Evolutionary conservation across 441 rosid genomes (phyloP), one percentile per base, ranked within the genome.

Genomic region (Jatropha multifida): DNA sequence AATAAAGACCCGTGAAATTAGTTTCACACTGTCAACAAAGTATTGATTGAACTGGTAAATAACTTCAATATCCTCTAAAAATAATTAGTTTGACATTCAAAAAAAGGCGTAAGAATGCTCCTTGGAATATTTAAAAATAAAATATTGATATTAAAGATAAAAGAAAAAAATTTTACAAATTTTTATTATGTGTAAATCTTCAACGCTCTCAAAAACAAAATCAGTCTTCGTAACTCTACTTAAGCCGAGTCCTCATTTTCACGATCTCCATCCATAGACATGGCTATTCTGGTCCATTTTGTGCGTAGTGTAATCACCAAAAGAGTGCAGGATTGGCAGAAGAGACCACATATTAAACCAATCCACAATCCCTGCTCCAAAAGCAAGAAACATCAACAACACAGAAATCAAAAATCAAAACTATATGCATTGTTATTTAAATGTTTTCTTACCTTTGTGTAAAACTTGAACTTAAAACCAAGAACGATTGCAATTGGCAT

Each of bases 361-460:
- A 83, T 85, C 97, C 93, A 90, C 61, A 90, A 78, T 27, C 92
- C 95, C 94, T 90, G 81, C n/a, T 38, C 18, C 27, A 13, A 17
- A 27, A 52, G 13, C 41, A 18, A 3, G 1, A 44, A 67, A 3
- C 63, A 46, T 3, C 18, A 52, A n/a, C 41, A 64, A 11, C 17
- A 42, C n/a, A 9, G 8, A 9, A n/a, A 3, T 42, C 9, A 14
- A 14, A 18, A 41, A 4, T 44, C 10, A 15, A 17, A 2, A 6
- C 2, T 4, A 48, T 14, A 23, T 49, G 11, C 3, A 67, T 6
- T 4, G 7, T 13, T 23, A 67, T 6, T 44, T 44, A 11, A 44
- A 44, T 6, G 10, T 17, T 27, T 32, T 15, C 5, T 23, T n/a
- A 89, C 92, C 94, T 89, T 87, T 7, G 83, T 81, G 72, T 83